Evolutionary conservation across 2,329 filamentous ascomycete species (phyloP).

Genomic region (Sporothrix sp.): DNA sequence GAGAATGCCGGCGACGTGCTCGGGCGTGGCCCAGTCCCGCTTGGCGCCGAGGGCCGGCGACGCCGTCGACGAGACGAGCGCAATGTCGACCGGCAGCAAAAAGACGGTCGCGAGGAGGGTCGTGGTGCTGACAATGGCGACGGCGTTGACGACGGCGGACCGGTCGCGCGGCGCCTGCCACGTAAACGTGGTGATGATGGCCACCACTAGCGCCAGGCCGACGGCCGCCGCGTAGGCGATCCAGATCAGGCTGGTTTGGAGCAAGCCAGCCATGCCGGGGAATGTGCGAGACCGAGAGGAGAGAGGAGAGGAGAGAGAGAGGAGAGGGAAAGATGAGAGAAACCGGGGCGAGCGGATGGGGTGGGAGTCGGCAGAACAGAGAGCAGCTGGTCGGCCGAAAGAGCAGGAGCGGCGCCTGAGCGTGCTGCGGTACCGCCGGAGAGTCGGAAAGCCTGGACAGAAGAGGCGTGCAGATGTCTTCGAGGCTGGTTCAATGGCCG

Average conservation of each 20-base stretch:
- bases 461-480: too few species aligned
- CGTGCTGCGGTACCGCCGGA: too few species aligned
- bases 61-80: slow-evolving; percentile 82
- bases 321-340: neutral
- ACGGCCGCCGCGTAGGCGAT: slow-evolving; percentile 81
- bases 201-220: slow-evolving; percentile 62
- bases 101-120: slow-evolving; percentile 84
- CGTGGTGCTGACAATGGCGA: slow-evolving; percentile 80
- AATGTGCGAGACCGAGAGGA: neutral
- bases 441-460: too few species aligned
- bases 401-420: too few species aligned
- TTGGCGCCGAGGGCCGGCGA: slow-evolving; percentile 66
- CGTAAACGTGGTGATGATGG: slow-evolving; percentile 77
- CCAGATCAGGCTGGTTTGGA: slow-evolving; percentile 91
- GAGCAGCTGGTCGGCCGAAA: too few species aligned
- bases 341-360: neutral
- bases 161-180: slow-evolving; percentile 87
- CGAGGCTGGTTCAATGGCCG: too few species aligned
- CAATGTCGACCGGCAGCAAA: slow-evolving; percentile 88
- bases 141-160: slow-evolving; percentile 67
- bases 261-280: slow-evolving; percentile 37
- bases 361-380: neutral
- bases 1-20: slow-evolving; percentile 67
- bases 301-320: neutral
- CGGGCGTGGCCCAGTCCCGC: slow-evolving; percentile 89